Evolutionary conservation across 2,329 filamentous ascomycete genomes (phyloP).

Genomic region (Pestalotiopsis sp.): DNA sequence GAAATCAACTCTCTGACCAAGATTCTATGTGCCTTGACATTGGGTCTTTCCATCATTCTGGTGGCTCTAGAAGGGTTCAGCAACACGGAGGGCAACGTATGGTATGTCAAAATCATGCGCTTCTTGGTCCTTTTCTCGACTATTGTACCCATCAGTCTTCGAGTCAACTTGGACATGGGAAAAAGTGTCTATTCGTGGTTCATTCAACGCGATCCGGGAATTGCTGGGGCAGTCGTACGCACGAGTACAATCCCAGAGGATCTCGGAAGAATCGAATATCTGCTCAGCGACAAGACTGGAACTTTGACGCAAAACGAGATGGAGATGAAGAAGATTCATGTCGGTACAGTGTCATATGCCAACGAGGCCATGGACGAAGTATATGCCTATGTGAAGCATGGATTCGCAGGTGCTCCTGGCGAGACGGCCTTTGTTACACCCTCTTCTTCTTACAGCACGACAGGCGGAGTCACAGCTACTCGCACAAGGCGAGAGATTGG

Average conservation of each 20-base stretch:
- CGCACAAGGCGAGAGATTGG: slow-evolving; percentile 92
- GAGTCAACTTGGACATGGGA: slow-evolving; percentile 95
- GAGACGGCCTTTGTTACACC: slow-evolving; percentile 68
- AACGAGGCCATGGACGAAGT: slow-evolving; percentile 99
- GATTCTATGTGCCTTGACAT: slow-evolving; percentile 86
- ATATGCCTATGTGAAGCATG: slow-evolving; percentile 79
- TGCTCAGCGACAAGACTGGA: slow-evolving; percentile 97
- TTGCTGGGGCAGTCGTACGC: slow-evolving; percentile 87
- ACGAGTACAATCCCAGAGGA: slow-evolving; percentile 98
- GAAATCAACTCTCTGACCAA: slow-evolving; percentile 98
- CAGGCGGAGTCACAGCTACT: slow-evolving; percentile 65
- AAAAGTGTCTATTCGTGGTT: slow-evolving; percentile 96
- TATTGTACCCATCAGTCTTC: slow-evolving; percentile 94
- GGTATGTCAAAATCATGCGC: slow-evolving; percentile 98
- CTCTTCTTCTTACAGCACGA: slow-evolving; percentile 68
- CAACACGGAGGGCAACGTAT: slow-evolving; percentile 65
- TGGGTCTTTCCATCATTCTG: slow-evolving; percentile 82
- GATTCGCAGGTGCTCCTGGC: slow-evolving; percentile 60
- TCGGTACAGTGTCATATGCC: slow-evolving; percentile 96
- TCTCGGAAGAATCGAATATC: slow-evolving; percentile 90
- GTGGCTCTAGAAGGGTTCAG: slow-evolving; percentile 86
- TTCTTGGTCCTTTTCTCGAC: slow-evolving; percentile 98
- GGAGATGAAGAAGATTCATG: slow-evolving; percentile 98
- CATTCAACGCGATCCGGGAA: slow-evolving; percentile 88
- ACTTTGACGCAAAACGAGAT: slow-evolving; percentile 97